Conservation (phyloP, 225 moss, liverwort and hornwort genomes). For the Polytrichum commune region DNA sequence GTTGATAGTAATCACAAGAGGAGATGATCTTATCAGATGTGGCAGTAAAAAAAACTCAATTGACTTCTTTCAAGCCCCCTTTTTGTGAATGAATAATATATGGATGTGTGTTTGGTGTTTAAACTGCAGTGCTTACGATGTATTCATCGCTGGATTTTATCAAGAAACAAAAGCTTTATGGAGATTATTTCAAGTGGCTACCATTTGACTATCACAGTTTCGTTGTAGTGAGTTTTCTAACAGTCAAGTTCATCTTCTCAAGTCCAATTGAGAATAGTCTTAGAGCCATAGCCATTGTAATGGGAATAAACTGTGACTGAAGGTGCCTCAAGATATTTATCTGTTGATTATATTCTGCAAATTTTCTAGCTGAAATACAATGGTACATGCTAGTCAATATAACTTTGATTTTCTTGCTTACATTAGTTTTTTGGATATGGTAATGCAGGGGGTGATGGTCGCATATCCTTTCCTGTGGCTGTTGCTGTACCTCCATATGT, state of each 20-base stretch:
- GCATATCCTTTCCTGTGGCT: constrained; percentile 68
- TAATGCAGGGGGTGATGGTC: constrained; percentile 54
- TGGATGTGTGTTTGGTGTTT: constrained; percentile 6
- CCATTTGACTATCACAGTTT: constrained; percentile 62
- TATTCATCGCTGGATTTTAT: constrained; percentile 56
- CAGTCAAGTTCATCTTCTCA: not conserved
- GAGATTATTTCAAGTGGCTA: constrained; percentile 46
- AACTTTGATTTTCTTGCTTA: not conserved
- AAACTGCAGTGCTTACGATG: constrained; percentile 61
- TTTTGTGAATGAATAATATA: not conserved
- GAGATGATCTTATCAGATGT: not conserved
- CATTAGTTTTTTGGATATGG: not conserved
- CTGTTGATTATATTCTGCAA: not conserved
- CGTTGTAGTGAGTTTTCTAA: constrained; percentile 48
- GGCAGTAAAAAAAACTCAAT: not conserved
- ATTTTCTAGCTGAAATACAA: not conserved
- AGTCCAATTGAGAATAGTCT: not conserved
- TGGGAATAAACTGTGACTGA: no score
- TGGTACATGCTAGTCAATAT: not conserved
- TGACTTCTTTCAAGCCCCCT: not conserved
- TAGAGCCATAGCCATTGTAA: not conserved
- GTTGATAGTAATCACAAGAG: not conserved
- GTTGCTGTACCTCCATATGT: constrained; percentile 68
- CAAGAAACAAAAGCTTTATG: constrained; percentile 42
- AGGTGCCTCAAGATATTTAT: not conserved